These are phyloP conservation scores for Dipodascopsis tothii DNA, from an alignment of 805 yeast genomes.

Conservation along the genomic window DNA sequence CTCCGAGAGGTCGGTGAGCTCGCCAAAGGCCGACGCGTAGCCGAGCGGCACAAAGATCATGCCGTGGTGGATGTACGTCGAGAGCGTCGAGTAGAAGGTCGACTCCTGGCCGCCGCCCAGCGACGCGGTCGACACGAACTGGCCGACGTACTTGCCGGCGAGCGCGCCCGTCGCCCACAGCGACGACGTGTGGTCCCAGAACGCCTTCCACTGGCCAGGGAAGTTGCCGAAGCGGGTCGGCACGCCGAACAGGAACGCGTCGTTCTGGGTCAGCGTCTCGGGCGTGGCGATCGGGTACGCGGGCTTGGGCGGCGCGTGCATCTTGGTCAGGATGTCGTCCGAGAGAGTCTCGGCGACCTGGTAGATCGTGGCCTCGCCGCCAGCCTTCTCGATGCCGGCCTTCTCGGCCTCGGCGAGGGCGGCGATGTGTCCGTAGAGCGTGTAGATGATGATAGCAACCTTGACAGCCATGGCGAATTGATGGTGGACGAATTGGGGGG, in stretches of 20 bases:
- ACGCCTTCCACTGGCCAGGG: conserved; percentile 72
- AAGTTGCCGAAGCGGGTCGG: conserved; percentile 79
- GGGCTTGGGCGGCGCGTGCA: conserved; percentile 59
- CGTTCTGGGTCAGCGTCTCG: conserved; percentile 55
- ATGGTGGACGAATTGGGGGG: neutral
- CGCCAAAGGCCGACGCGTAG: conserved; percentile 49
- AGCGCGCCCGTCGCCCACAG: conserved; percentile 71
- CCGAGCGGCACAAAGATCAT: conserved; percentile 76
- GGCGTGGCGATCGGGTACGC: conserved; percentile 55
- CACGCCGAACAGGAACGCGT: conserved; percentile 76
- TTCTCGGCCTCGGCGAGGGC: conserved; percentile 59
- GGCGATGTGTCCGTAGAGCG: conserved; percentile 71
- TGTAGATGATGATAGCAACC: conserved; percentile 49
- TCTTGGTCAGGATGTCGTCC: conserved; percentile 45
- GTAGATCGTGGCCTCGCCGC: conserved; percentile 58
- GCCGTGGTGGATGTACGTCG: conserved; percentile 71
- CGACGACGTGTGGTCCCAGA: conserved; percentile 72
- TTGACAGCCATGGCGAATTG: conserved; percentile 18
- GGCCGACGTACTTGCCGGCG: conserved; percentile 65
- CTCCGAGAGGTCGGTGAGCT: conserved; percentile 50
- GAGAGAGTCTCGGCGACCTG: conserved; percentile 73
- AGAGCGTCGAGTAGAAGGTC: conserved; percentile 55
- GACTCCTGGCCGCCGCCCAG: conserved; percentile 79
- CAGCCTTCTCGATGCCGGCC: conserved; percentile 63
- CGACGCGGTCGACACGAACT: conserved; percentile 67